Percentiles rank a stretch among this genome's conserved stretches.
phyloP scores from a whole-genome alignment of 352 stramenopile species.

The Blastocystis sp. region DNA sequence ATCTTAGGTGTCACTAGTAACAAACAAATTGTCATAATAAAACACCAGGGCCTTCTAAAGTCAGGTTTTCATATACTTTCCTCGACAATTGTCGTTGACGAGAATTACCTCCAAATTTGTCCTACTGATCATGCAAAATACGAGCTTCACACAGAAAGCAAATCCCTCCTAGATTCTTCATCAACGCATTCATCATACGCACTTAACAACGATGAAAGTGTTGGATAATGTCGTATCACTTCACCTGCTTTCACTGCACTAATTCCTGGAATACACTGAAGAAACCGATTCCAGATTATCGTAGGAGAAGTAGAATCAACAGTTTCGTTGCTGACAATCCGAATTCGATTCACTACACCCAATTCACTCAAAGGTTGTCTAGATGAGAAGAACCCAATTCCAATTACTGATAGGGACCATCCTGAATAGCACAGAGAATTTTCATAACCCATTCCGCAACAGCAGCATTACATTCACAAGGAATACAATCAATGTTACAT shows the following conservation, averaged over 20 bases:
- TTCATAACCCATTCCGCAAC: slow-evolving; percentile 13
- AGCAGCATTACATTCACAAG: neutral
- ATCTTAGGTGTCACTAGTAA: neutral
- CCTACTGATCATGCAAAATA: neutral
- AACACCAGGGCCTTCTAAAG: neutral
- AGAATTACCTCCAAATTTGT: neutral
- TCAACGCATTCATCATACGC: neutral
- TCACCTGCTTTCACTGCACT: slow-evolving; percentile 8
- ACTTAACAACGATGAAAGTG: neutral
- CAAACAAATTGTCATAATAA: neutral
- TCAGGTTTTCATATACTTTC: slow-evolving; percentile 2
- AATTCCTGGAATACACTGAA: slow-evolving; percentile 50
- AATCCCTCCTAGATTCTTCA: neutral
- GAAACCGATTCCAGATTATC: neutral
- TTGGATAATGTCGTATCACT: neutral
- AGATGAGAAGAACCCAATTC: neutral
- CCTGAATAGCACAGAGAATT: neutral
- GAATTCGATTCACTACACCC: slow-evolving; percentile 6
- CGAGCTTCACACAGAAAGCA: neutral
- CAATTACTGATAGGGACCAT: neutral
- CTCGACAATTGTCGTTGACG: slow-evolving; percentile 1
- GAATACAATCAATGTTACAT: slow-evolving; percentile 36
- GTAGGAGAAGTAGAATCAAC: neutral
- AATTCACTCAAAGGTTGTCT: slow-evolving; percentile 12
- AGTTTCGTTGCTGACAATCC: neutral